Evolutionary conservation across 2,329 filamentous ascomycete species (phyloP), one percentile per base, ranked within the genome.

Genomic region (Trichoderma sp.): DNA sequence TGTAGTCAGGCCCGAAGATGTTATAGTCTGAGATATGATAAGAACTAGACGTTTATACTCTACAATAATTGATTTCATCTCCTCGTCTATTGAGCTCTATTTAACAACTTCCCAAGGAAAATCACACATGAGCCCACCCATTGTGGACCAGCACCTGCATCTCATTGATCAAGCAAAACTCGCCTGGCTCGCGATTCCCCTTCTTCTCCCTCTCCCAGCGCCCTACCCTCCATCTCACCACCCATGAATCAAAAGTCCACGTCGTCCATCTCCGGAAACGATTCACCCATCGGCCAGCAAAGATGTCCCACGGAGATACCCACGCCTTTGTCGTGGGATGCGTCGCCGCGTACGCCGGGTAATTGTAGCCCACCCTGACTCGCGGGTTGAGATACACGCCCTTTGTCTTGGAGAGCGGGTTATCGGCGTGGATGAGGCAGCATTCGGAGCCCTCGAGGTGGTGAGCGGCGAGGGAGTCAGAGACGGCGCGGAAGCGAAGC

Each of bases 381-480:
- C 84, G 84, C 1, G 90, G 89, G 76, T 93, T 93, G 49, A 93
- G 75, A 76, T 83, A 93, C 6, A 92, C 87, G 60, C 90, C 88
- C 66, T 78, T 72, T 6, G 77, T 77, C 68, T 75, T 75, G 5
- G 83, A 84, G 5, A 89, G 79, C 1, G 86, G 86, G 73, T 92
- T 93, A 74, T 93, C 91, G 2, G 87, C 87, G 75, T 93, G 91
- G 66, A 93, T 88, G 64, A 94, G 85, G 77, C 92, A 94, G 81
- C 91, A 94, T 78, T 94, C 91, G 16, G 88, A 91, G n/a, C 84
- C 91, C 77, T 94, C 92, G 30, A 94, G 82, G 74, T 92, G 90
- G 30, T 81, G 74, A 8, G 77, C 74, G 2, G 87, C 87, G 1
- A 95, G 85, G 4, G 83, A 84, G 74, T 92, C 90, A 0, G 86